Percentiles rank a stretch among this genome's conserved stretches.
Evolutionary conservation across 495 filamentous ascomycete genomes (phyloP).

Genomic region (Aspergillus conjunctus): DNA sequence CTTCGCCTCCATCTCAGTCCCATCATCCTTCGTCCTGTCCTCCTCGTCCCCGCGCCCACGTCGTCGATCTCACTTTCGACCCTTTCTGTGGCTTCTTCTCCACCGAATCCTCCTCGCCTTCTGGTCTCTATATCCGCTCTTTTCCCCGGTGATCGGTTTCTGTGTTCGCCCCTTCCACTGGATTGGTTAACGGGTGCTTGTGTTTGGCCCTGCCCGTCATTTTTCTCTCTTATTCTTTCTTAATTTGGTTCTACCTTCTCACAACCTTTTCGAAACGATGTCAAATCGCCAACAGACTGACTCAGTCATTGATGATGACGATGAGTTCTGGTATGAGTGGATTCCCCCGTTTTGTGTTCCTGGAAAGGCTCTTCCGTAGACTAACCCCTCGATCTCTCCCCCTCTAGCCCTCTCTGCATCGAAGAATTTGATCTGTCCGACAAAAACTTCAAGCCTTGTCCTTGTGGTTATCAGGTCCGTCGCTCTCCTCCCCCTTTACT

Average conservation of each 20-base stretch:
- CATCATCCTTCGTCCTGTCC: constrained; percentile 19
- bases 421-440: constrained; percentile 98
- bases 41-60: constrained; percentile 26
- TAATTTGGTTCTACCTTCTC: constrained; percentile 26
- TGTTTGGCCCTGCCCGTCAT: constrained; percentile 28
- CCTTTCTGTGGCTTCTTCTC: constrained; percentile 23
- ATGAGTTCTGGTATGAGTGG: constrained; percentile 77
- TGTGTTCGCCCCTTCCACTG: constrained; percentile 26
- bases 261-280: constrained; percentile 49
- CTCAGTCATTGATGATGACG: constrained; percentile 95
- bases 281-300: constrained; percentile 75
- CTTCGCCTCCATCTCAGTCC: constrained; percentile 26
- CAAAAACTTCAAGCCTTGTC: constrained; percentile 95
- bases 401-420: constrained; percentile 85
- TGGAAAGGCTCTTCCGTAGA: constrained; percentile 6
- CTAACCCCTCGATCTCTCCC: constrained; percentile 22
- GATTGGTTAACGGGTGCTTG: constrained; percentile 32
- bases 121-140: constrained; percentile 5
- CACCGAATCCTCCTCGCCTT: not conserved
- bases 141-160: constrained; percentile 18
- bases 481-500: not conserved
- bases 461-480: constrained; percentile 94
- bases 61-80: constrained; percentile 25
- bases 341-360: not conserved
- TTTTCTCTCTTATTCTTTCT: constrained; percentile 21